Conservation (phyloP, 192 early-diverging fungal species). For the Dimargaris xerosporica region DNA sequence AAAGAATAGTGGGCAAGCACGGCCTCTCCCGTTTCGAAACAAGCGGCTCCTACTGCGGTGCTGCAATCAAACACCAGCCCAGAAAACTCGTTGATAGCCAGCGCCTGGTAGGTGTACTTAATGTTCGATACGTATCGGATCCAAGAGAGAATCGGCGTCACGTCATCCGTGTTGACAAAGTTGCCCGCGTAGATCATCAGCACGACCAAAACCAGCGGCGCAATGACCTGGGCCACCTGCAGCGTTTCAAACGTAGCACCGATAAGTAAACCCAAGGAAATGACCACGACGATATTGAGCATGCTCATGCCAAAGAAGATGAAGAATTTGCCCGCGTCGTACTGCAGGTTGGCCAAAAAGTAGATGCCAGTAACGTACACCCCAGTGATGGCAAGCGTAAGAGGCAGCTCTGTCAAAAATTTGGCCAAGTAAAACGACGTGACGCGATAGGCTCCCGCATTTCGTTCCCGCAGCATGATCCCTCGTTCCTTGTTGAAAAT, state of each 20-base stretch:
- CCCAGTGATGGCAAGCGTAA: slow-evolving; percentile 31
- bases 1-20: too few species aligned
- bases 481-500: slow-evolving; percentile 28
- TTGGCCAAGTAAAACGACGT: slow-evolving; percentile 46
- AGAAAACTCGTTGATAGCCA: slow-evolving; percentile 26
- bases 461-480: slow-evolving; percentile 47
- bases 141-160: slow-evolving; percentile 29
- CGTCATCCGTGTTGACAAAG: slow-evolving; percentile 24
- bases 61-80: slow-evolving; percentile 17
- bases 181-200: slow-evolving; percentile 31
- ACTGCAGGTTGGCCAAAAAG: slow-evolving; percentile 42
- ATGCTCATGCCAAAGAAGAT: slow-evolving; percentile 29
- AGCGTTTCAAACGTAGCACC: slow-evolving; percentile 24
- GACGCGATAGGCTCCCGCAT: slow-evolving; percentile 43
- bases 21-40: neutral
- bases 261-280: slow-evolving; percentile 23
- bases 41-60: neutral
- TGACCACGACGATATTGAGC: slow-evolving; percentile 26
- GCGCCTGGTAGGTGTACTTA: slow-evolving; percentile 29
- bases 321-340: slow-evolving; percentile 33
- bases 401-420: slow-evolving; percentile 31
- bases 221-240: slow-evolving; percentile 25
- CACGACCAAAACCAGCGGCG: slow-evolving; percentile 21
- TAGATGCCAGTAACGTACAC: slow-evolving; percentile 29
- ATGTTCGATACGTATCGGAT: slow-evolving; percentile 31